Evolutionary conservation across 257 asterid genomes (phyloP).

Genomic region (Fraxinus pennsylvanica): DNA sequence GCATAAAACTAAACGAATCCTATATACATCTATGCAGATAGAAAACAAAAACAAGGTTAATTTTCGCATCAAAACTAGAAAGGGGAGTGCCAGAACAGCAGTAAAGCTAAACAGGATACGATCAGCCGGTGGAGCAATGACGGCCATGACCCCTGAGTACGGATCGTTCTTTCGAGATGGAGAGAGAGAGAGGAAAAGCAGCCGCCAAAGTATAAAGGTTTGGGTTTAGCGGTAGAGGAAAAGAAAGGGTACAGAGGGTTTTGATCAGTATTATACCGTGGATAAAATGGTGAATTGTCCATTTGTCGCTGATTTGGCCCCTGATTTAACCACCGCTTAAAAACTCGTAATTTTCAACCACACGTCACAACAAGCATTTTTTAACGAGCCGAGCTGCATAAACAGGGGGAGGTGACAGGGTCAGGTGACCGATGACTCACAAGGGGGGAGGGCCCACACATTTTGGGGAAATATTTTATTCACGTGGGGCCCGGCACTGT

Average conservation of each 20-base stretch:
- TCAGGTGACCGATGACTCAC: no score
- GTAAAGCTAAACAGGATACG: slow-evolving; percentile 48
- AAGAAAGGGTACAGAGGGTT: slow-evolving; percentile 35
- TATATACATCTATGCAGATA: neutral
- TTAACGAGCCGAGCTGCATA: no score
- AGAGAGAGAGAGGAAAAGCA: slow-evolving; percentile 22
- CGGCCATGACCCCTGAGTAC: slow-evolving; percentile 42
- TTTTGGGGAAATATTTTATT: no score
- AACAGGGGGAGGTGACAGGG: no score
- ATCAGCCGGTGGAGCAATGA: slow-evolving; percentile 59
- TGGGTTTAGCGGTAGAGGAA: slow-evolving; percentile 43
- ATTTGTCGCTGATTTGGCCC: no score
- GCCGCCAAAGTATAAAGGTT: slow-evolving; percentile 55
- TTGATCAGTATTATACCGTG: slow-evolving; percentile 11
- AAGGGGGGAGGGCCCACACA: no score
- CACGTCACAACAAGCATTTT: no score
- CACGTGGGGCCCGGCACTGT: no score
- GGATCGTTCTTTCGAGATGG: slow-evolving; percentile 13
- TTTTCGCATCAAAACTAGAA: neutral
- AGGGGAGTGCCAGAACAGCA: neutral
- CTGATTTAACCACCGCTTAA: no score
- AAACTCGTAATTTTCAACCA: no score
- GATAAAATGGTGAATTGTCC: no score
- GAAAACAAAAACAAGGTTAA: neutral
- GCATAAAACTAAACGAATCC: neutral